A percentile compares a stretch with the other conserved stretches of the same genome.
phyloP scores from a whole-genome alignment of 176 grass and related monocot genomes.

The Carex parvula region DNA sequence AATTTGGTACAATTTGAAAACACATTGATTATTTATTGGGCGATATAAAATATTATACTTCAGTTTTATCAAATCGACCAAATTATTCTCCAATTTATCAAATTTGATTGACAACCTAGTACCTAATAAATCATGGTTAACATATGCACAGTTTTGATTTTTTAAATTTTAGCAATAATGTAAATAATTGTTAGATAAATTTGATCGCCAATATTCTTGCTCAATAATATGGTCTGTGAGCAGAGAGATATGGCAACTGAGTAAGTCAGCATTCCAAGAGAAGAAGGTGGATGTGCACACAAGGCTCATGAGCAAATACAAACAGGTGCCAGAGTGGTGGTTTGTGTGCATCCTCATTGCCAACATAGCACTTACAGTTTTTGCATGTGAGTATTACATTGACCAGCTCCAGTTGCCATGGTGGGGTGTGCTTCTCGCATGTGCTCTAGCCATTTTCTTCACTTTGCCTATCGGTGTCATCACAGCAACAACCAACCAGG shows the following conservation, averaged over 20 bases:
- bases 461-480: conserved; percentile 94
- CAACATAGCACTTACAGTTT: conserved; percentile 56
- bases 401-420: conserved; percentile 92
- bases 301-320: conserved; percentile 77
- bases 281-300: conserved; percentile 80
- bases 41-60: no score
- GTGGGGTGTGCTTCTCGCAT: conserved; percentile 94
- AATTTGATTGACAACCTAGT: no score
- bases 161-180: background rate
- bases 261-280: conserved; percentile 72
- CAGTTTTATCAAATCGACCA: no score
- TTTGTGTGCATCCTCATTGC: conserved; percentile 69
- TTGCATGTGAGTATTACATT: conserved; percentile 90
- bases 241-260: conserved; percentile 87
- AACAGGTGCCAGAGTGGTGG: conserved; percentile 81
- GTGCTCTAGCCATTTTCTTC: conserved; percentile 67
- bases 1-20: no score
- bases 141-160: no score
- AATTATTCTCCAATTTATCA: no score
- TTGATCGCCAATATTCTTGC: background rate
- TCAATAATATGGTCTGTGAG: background rate
- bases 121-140: no score
- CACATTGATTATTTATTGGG: no score
- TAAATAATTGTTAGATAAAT: background rate
- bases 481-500: conserved; percentile 91